A percentile compares a stretch with the other conserved stretches of the same genome.
These are phyloP conservation scores for Naumovozyma dairenensis DNA, from an alignment of 805 yeast genomes.

Conservation along the genomic window DNA sequence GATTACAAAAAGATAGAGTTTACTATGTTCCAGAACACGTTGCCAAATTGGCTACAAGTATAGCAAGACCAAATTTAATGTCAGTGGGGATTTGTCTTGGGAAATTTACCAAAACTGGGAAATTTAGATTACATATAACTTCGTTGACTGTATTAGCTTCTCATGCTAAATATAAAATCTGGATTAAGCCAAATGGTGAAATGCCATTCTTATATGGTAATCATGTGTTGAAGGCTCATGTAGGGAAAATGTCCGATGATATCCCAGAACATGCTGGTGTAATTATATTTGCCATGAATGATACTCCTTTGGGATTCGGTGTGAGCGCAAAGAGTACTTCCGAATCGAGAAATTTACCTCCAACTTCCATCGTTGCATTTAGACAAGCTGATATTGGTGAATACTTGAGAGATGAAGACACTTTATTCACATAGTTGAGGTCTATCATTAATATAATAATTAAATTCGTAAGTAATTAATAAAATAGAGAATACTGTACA, in stretches of 20 bases:
- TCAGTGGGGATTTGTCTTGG: slow-evolving; percentile 91
- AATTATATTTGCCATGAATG: slow-evolving; percentile 81
- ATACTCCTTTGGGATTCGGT: slow-evolving; percentile 91
- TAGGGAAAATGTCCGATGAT: slow-evolving; percentile 94
- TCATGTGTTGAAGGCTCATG: slow-evolving; percentile 91
- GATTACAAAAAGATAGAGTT: slow-evolving; percentile 93
- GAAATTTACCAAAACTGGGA: slow-evolving; percentile 94
- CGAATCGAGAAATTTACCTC: slow-evolving; percentile 80
- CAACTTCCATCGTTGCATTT: slow-evolving; percentile 89
- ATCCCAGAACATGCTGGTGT: slow-evolving; percentile 98
- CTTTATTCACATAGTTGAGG: slow-evolving; percentile 78
- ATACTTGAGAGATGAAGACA: slow-evolving; percentile 95
- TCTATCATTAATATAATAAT: too few relatives aligned
- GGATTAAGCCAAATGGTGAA: slow-evolving; percentile 97
- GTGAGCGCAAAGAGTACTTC: slow-evolving; percentile 85
- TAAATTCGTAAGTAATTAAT: too few relatives aligned
- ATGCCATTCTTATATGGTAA: slow-evolving; percentile 97
- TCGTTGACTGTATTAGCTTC: slow-evolving; percentile 72
- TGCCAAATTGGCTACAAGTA: slow-evolving; percentile 81
- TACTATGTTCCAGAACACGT: slow-evolving; percentile 80
- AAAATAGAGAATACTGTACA: too few relatives aligned
- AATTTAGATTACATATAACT: slow-evolving; percentile 92
- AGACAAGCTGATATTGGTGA: slow-evolving; percentile 98
- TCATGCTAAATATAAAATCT: slow-evolving; percentile 83
- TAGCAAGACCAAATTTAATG: slow-evolving; percentile 83